A percentile compares a stretch with the other conserved stretches of the same genome.
phyloP scores from a whole-genome alignment of 2,329 filamentous ascomycete genomes.

The Phaeosphaeria sp. region DNA sequence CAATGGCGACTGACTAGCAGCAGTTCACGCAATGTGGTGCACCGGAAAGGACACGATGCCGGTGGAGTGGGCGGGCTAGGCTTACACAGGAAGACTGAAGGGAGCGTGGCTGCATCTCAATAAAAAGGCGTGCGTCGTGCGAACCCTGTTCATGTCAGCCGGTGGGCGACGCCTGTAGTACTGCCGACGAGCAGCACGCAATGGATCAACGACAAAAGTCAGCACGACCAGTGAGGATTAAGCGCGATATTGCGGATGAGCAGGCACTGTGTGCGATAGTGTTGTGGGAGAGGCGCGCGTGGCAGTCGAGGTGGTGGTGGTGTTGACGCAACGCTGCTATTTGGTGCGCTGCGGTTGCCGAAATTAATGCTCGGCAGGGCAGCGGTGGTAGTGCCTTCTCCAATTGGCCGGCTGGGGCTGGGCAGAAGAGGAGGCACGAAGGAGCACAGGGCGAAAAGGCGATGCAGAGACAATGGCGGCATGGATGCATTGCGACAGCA shows the following conservation, averaged over 20 bases:
- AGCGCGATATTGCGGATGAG: slow-evolving; percentile 13
- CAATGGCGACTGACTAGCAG: slow-evolving; percentile 3
- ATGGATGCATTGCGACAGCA: not conserved
- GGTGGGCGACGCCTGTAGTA: slow-evolving; percentile 1
- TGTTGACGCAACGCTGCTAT: slow-evolving; percentile 10
- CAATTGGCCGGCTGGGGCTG: slow-evolving; percentile 19
- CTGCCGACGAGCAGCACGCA: not conserved
- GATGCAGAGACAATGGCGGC: not conserved
- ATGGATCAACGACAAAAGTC: not conserved
- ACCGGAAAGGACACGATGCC: slow-evolving; percentile 6
- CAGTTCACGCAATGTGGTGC: slow-evolving; percentile 12
- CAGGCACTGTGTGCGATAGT: slow-evolving; percentile 18
- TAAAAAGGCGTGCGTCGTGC: slow-evolving; percentile 11
- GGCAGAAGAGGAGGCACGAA: slow-evolving; percentile 7
- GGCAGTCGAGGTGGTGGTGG: slow-evolving; percentile 8
- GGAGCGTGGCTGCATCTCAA: slow-evolving; percentile 28
- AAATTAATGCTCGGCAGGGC: slow-evolving; percentile 21
- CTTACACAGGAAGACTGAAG: slow-evolving; percentile 10
- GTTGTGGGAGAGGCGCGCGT: slow-evolving; percentile 5
- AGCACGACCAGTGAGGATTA: slow-evolving; percentile 3
- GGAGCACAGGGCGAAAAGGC: not conserved
- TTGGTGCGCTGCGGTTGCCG: slow-evolving; percentile 14
- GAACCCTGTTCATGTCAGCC: slow-evolving; percentile 11
- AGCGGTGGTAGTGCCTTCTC: slow-evolving; percentile 19
- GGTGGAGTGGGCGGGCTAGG: slow-evolving; percentile 12